These are phyloP conservation scores for Pueraria montana DNA, from an alignment of 306 rosid species.

Conservation along the genomic window DNA sequence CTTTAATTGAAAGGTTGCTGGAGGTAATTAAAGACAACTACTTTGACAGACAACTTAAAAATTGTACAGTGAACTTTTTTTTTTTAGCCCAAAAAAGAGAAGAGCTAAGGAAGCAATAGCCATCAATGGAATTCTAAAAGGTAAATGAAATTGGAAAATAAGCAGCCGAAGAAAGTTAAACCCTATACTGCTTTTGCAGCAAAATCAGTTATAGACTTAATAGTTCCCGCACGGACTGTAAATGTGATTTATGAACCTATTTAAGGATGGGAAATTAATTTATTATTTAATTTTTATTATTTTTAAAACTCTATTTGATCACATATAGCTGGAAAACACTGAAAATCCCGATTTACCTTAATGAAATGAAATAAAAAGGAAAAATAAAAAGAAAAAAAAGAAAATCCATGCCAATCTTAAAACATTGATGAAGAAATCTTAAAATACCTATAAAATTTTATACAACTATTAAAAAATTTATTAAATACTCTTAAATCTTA, in stretches of 20 bases:
- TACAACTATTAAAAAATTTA: not conserved
- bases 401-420: not conserved
- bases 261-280: not conserved
- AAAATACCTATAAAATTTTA: not conserved
- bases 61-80: not conserved
- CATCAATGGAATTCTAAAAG: constrained; percentile 8
- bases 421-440: not conserved
- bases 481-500: not conserved
- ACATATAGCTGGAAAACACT: constrained; percentile 9
- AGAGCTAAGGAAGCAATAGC: too few species aligned
- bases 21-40: not conserved
- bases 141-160: constrained; percentile 11
- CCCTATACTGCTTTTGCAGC: not conserved
- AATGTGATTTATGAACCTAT: not conserved
- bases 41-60: not conserved
- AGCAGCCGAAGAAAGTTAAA: not conserved
- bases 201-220: not conserved
- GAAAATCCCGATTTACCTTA: not conserved
- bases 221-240: not conserved
- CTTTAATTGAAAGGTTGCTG: too few species aligned
- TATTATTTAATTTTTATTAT: not conserved
- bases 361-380: not conserved
- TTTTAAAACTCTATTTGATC: not conserved
- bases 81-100: too few species aligned
- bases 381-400: not conserved